Evolutionary conservation across 148 eudicot genomes (phyloP), one percentile per base, ranked within the genome.

Genomic region (Pharnaceum exiguum): DNA sequence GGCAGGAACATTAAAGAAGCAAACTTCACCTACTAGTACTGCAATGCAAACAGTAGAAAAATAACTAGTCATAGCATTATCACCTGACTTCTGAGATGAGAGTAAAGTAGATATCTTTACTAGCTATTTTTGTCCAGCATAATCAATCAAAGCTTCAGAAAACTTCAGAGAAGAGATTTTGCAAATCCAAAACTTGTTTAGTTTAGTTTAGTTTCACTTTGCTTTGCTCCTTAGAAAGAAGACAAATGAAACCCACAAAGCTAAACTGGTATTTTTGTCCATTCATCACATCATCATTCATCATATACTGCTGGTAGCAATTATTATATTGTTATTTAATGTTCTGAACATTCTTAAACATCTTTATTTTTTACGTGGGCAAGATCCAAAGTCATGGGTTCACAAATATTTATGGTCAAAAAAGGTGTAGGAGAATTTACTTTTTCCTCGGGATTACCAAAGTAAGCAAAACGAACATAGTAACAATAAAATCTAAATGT

Each of bases 321-420:
- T n/a, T n/a, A n/a, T n/a, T n/a, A n/a, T n/a, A n/a, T n/a, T n/a
- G n/a, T n/a, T n/a, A n/a, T n/a, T n/a, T n/a, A n/a, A 62, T 37
- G 62, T 28, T 30, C 66, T 61, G 51, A 55, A 62, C 67, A 55
- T 69, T 67, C 71, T 67, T 51, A 59, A 67, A 60, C 43, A 31
- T 25, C 35, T 30, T 50, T 51, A 35, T 57, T 25, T 60, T 47
- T 17, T 52, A 46, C 31, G 24, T 53, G 48, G 46, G 22, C 26
- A 40, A 60, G 6, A 53, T 10, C 30, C 55, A 45, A 45, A 39
- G 63, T 51, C 53, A 44, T 52, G 35, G 57, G 19, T 57, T 27
- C 73, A 69, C 58, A 60, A 62, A 49, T 69, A 71, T 68, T 67
- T 46, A 57, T 55, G 82, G 78, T 74, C 63, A 69, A 74, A 69